These are phyloP conservation scores for Phyllosticta citribraziliensis DNA, from an alignment of 2,329 filamentous ascomycete species.

Conservation along the genomic window DNA sequence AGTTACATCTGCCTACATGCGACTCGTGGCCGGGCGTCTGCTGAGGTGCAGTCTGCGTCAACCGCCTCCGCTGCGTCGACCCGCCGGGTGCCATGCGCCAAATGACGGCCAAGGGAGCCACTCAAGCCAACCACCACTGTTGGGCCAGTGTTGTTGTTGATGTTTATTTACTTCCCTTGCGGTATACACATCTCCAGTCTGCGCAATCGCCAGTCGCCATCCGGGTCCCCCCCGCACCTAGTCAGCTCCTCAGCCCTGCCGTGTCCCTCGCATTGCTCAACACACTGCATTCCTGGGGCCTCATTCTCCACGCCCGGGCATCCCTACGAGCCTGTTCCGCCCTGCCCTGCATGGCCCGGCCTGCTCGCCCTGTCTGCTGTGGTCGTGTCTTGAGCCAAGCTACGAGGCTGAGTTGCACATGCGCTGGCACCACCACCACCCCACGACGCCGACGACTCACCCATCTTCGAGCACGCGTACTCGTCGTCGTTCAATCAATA, in stretches of 20 bases:
- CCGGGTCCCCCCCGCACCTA: background rate
- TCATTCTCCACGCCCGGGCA: background rate
- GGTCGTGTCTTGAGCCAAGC: background rate
- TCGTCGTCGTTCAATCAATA: background rate
- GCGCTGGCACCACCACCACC: background rate
- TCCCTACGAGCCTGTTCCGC: background rate
- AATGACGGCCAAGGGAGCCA: too few species aligned
- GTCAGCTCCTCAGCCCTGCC: background rate
- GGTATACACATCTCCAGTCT: background rate
- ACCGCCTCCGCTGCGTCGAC: background rate
- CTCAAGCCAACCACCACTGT: too few species aligned
- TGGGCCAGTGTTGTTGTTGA: background rate
- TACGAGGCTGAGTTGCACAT: background rate
- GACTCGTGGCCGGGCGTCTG: slow-evolving; percentile 3
- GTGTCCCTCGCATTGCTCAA: background rate
- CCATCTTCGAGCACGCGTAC: too few species aligned
- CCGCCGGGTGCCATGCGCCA: background rate
- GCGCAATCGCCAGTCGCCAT: background rate
- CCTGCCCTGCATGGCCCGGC: background rate
- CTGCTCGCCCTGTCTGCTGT: background rate
- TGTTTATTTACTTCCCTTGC: background rate
- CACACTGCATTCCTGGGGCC: background rate
- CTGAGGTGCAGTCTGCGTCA: slow-evolving; percentile 9
- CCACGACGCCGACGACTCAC: too few species aligned
- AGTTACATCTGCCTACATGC: slow-evolving; percentile 2